These are phyloP conservation scores for Ophiognomonia clavigignenti-juglandacearum DNA, from an alignment of 2,329 filamentous ascomycete species.

Conservation along the genomic window DNA sequence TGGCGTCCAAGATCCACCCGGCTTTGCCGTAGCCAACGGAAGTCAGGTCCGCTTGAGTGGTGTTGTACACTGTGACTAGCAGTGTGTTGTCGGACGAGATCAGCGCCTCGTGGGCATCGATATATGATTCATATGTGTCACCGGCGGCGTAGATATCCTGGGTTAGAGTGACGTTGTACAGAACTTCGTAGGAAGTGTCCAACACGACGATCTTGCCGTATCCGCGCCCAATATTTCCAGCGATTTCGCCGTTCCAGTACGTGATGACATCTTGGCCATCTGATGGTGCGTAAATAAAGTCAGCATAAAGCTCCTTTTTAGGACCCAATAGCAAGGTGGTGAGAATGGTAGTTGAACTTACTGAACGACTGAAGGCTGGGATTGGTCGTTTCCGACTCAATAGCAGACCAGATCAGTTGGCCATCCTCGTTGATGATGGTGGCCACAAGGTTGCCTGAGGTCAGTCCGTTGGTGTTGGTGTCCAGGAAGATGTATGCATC, in stretches of 20 bases:
- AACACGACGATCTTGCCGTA: conserved; percentile 19
- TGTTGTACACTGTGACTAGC: conserved; percentile 34
- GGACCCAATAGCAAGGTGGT: not conserved
- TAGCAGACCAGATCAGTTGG: conserved; percentile 39
- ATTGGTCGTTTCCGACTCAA: conserved; percentile 34
- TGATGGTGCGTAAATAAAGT: not conserved
- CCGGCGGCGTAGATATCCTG: conserved; percentile 1
- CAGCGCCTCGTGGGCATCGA: conserved; percentile 32
- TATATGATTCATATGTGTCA: conserved; percentile 14
- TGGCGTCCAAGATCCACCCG: conserved; percentile 25
- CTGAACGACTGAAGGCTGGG: conserved; percentile 35
- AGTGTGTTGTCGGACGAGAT: conserved; percentile 34
- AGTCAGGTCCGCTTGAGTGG: conserved; percentile 20
- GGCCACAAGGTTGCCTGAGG: conserved; percentile 3
- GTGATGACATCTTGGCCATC: conserved; percentile 34
- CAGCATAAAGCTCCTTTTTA: not conserved
- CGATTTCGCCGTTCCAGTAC: conserved; percentile 35
- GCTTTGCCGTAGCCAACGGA: conserved; percentile 20
- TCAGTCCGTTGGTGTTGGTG: conserved; percentile 6
- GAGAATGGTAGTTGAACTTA: not conserved
- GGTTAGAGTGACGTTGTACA: conserved; percentile 20
- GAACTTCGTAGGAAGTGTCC: conserved; percentile 25
- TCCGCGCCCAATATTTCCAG: conserved; percentile 29
- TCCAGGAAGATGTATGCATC: conserved; percentile 7
- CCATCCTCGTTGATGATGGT: conserved; percentile 36